phyloP scores from a whole-genome alignment of 2,329 filamentous ascomycete genomes.

The Cryphonectria naterciae region DNA sequence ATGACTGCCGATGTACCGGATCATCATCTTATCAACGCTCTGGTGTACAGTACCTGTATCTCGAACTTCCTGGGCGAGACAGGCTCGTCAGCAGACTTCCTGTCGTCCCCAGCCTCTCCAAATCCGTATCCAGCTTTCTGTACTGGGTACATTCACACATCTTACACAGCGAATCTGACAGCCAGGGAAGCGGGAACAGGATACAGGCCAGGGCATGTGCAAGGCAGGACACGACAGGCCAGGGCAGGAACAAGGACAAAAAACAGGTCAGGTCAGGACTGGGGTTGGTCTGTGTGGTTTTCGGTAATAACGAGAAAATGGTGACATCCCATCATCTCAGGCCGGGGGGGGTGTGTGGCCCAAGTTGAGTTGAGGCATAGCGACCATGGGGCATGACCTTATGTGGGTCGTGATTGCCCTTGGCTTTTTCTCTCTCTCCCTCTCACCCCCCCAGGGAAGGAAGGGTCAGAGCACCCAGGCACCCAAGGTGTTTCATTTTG shows the following conservation, averaged over 20 bases:
- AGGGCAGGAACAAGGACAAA: not conserved
- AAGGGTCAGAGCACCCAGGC: slow-evolving; percentile 19
- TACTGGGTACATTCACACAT: not conserved
- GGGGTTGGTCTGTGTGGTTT: slow-evolving; percentile 1
- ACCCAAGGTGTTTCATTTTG: slow-evolving; percentile 27
- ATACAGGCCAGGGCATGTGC: not conserved
- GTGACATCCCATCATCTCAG: slow-evolving; percentile 25
- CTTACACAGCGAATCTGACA: not conserved
- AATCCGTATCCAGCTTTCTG: not conserved
- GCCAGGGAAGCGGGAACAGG: not conserved
- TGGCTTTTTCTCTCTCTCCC: not conserved
- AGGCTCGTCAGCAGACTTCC: not conserved
- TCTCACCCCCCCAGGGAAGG: no score
- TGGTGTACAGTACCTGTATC: not conserved
- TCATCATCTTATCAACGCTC: slow-evolving; percentile 3
- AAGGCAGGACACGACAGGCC: not conserved
- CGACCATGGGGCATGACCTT: not conserved
- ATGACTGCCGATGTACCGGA: not conserved
- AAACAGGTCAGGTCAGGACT: not conserved
- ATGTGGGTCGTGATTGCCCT: not conserved
- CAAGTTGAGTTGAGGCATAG: slow-evolving; percentile 3
- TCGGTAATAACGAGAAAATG: slow-evolving; percentile 30
- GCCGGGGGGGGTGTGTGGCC: slow-evolving; percentile 8
- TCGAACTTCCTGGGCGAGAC: not conserved
- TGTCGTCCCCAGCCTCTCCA: slow-evolving; percentile 1